These are phyloP conservation scores for Murraya paniculata DNA, from an alignment of 345 rosid genomes.

Conservation along the genomic window DNA sequence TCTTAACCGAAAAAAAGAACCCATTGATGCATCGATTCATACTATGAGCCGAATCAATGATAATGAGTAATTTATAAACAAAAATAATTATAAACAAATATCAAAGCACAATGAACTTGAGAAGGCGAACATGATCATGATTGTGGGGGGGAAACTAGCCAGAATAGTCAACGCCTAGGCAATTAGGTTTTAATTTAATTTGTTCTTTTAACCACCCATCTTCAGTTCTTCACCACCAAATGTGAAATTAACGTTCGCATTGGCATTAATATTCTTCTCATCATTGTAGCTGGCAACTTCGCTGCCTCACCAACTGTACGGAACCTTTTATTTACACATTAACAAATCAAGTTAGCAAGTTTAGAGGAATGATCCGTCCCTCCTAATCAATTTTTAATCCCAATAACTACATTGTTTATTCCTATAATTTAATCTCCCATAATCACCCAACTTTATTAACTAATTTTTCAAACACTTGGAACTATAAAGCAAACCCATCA, in stretches of 20 bases:
- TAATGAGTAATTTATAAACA: not conserved
- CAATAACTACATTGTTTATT: not conserved
- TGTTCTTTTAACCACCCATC: not conserved
- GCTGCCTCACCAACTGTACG: constrained; percentile 28
- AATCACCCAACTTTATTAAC: not conserved
- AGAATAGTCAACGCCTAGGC: constrained; percentile 14
- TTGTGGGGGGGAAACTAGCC: not conserved
- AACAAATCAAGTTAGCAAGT: not conserved
- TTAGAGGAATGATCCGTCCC: not conserved
- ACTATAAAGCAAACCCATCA: not conserved
- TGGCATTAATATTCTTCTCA: constrained; percentile 16
- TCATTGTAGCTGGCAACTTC: constrained; percentile 29
- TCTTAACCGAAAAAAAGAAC: too few species aligned
- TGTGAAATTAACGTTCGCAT: not conserved
- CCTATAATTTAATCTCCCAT: not conserved
- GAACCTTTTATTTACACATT: not conserved
- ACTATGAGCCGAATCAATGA: not conserved
- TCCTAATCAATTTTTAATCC: constrained; percentile 3
- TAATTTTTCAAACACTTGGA: not conserved
- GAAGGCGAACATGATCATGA: not conserved
- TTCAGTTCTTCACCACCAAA: constrained; percentile 5
- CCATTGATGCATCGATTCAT: not conserved
- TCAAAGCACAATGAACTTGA: not conserved
- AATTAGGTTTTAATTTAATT: not conserved
- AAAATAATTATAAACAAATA: not conserved